Evolutionary conservation across 495 filamentous ascomycete genomes (phyloP).

Genomic region (Hyaloscypha hepaticicola): DNA sequence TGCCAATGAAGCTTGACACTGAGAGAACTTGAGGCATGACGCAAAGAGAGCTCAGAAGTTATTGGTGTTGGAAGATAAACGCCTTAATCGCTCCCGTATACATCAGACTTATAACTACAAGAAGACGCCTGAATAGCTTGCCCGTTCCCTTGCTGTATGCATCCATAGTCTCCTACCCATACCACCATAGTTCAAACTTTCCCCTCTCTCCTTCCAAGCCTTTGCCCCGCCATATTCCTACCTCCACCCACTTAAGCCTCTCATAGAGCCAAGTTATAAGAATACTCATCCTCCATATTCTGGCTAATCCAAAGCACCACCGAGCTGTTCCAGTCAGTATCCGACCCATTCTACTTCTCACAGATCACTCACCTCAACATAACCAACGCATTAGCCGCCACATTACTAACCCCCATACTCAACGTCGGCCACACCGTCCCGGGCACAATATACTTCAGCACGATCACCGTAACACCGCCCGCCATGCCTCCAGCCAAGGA

Average conservation of each 20-base stretch:
- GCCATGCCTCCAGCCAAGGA: slow-evolving; percentile 92
- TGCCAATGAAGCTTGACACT: no score
- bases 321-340: slow-evolving; percentile 51
- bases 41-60: no score
- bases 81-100: slow-evolving; percentile 8
- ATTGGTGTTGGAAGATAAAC: not conserved
- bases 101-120: slow-evolving; percentile 1
- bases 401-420: slow-evolving; percentile 91
- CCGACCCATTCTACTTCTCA: not conserved
- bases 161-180: not conserved
- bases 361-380: slow-evolving; percentile 74
- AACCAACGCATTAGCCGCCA: slow-evolving; percentile 80
- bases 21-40: no score
- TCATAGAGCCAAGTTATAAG: slow-evolving; percentile 89
- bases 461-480: slow-evolving; percentile 84
- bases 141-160: slow-evolving; percentile 9
- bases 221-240: not conserved
- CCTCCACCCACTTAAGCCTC: not conserved
- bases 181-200: not conserved
- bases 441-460: slow-evolving; percentile 86
- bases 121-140: slow-evolving; percentile 5
- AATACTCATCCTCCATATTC: slow-evolving; percentile 99
- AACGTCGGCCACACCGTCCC: slow-evolving; percentile 78
- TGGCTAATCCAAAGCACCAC: slow-evolving; percentile 94
- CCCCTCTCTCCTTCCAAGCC: not conserved